Percentiles rank a stretch among this genome's conserved stretches.
Evolutionary conservation across 2,329 filamentous ascomycete species (phyloP).

Genomic region (Orbilia brochopaga): DNA sequence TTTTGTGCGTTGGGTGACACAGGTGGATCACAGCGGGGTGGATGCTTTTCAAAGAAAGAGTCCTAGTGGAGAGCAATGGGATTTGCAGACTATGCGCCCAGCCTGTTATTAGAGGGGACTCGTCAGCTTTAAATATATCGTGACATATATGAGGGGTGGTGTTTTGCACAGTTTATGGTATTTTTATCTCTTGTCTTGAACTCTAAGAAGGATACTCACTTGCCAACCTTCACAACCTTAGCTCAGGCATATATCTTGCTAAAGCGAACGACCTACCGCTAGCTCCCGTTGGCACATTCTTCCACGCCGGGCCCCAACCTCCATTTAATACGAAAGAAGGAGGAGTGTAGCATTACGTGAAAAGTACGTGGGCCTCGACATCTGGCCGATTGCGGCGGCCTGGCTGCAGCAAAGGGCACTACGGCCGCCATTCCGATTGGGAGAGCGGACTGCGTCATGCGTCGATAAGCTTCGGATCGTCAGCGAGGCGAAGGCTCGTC

Average conservation of each 20-base stretch:
- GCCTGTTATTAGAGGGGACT: no score
- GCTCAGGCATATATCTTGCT: no score
- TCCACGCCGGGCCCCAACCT: no score
- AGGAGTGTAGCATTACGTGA: no score
- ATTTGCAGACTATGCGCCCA: no score
- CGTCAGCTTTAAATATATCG: no score
- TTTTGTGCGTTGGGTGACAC: constrained; percentile 32
- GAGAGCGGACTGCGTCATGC: constrained; percentile 41
- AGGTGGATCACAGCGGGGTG: background rate
- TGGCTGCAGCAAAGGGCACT: background rate
- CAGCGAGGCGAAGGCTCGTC: constrained; percentile 27
- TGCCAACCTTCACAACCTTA: no score
- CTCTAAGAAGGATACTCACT: constrained; percentile 12
- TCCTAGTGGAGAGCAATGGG: background rate
- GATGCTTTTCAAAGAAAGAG: no score
- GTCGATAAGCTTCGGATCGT: constrained; percentile 50
- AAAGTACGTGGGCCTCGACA: background rate
- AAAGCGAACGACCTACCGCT: background rate
- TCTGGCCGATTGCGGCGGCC: background rate
- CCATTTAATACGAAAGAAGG: no score
- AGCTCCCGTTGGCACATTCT: constrained; percentile 1
- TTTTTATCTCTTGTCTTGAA: constrained; percentile 22
- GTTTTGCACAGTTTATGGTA: background rate
- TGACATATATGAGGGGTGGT: no score
- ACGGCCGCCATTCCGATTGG: constrained; percentile 11